phyloP scores from a whole-genome alignment of 495 filamentous ascomycete species.

The Hypoxylon rickii region DNA sequence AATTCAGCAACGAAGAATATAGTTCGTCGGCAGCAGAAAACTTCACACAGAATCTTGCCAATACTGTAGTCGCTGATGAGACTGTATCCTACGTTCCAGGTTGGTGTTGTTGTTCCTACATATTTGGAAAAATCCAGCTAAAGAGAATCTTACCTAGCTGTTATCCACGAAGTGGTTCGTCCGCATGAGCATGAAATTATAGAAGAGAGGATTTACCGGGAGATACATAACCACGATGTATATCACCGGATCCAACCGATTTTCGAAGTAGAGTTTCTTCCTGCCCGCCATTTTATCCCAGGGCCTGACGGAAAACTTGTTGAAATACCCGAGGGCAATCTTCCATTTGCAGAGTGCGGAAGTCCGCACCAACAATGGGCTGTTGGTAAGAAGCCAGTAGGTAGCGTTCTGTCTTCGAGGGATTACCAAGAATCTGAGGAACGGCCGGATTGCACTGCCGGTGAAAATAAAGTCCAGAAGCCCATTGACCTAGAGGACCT shows the following conservation, averaged over 20 bases:
- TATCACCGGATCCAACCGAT: slow-evolving; percentile 59
- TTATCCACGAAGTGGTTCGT: slow-evolving; percentile 58
- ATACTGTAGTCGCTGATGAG: slow-evolving; percentile 22
- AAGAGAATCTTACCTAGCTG: slow-evolving; percentile 44
- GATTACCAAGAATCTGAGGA: neutral
- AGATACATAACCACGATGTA: slow-evolving; percentile 61
- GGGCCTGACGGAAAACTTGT: neutral
- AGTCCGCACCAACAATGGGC: slow-evolving; percentile 10
- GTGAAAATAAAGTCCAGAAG: no score
- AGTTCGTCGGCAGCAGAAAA: neutral
- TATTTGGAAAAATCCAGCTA: neutral
- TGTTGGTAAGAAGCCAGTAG: neutral
- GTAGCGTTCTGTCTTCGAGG: neutral
- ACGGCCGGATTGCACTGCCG: no score
- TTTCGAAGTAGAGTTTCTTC: slow-evolving; percentile 49
- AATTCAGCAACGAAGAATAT: neutral
- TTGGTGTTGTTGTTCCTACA: slow-evolving; percentile 7
- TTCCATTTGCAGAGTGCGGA: slow-evolving; percentile 7
- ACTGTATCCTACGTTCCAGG: slow-evolving; percentile 37
- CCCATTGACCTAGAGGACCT: neutral
- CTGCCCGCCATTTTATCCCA: slow-evolving; percentile 30
- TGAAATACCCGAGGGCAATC: slow-evolving; percentile 2
- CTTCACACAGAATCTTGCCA: neutral
- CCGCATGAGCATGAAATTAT: slow-evolving; percentile 51
- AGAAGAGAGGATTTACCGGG: slow-evolving; percentile 56